Base-by-base conservation (phyloP, 805 yeast species). In the Debaryomyces hansenii region DNA sequence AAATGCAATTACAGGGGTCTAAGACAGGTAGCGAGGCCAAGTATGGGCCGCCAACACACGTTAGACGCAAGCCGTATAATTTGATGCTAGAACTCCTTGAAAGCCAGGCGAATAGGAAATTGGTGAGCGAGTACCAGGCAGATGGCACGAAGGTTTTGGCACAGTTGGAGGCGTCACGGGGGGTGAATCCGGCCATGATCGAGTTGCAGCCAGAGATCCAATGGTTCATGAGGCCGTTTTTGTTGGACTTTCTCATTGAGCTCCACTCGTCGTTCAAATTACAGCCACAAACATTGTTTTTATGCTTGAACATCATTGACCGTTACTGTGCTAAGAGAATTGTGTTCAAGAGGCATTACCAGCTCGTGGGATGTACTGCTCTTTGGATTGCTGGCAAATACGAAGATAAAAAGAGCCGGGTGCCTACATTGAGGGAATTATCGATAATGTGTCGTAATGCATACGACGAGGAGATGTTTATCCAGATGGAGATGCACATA, bases 401-500 rank as follows among this genome's bases (percentile, higher is more conserved):
- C 58, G 85, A 80, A 58, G 85, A 80, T 56, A 80, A 80, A 56
- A 80, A 80, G 60, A 69, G 74, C 40, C 66, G 84, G 45, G 82
- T 80, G 4, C 85, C 85, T 20, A 78, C 82, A 2, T 65, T 80
- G 41, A 67, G 73, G 41, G 85, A 80, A 54, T 64, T 80, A 51
- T 66, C 78, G 9, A 62, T 74, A 46, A 79, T 80, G 83, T 80
- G 84, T 52, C 70, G 84, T 39, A 76, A 74, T 55, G 83, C 82
- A 14, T 80, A 79, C 55, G 84, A 80, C 47, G 78, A 74, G 51
- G 78, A 74, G 49, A 75, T 75, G 79, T 72, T 73, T 48, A 62
- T 72, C 24, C 78, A 73, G 55, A 73, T 73, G 78, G 95, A 87
- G 64, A 71, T 80, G 55, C 92, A 87, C 59, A 82, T 85, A 47